A percentile compares a stretch with the other conserved stretches of the same genome.
Evolutionary conservation across 1,139 yeast species (phyloP).

Genomic region (Diutina mesorugosa): DNA sequence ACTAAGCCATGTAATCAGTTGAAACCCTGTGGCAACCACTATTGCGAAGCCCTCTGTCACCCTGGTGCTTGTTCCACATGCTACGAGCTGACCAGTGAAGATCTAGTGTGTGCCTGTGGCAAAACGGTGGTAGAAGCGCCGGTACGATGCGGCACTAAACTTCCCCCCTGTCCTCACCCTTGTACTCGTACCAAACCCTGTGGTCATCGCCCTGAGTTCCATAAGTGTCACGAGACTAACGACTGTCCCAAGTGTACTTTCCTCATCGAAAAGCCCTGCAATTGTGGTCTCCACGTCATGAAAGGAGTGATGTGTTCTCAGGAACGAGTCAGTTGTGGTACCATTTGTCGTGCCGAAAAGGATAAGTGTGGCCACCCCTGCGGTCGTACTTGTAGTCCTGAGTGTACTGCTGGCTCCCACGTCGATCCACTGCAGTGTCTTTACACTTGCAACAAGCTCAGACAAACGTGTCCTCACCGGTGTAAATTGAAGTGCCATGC

Average conservation of each 20-base stretch:
- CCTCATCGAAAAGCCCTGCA: slow-evolving; percentile 49
- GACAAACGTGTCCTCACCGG: slow-evolving; percentile 48
- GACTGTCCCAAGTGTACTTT: slow-evolving; percentile 72
- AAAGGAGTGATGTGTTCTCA: slow-evolving; percentile 66
- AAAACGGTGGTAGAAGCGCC: slow-evolving; percentile 73
- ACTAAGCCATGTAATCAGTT: slow-evolving; percentile 53
- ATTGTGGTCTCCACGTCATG: slow-evolving; percentile 53
- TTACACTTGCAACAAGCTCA: slow-evolving; percentile 38
- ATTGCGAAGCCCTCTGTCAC: slow-evolving; percentile 69
- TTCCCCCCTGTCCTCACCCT: slow-evolving; percentile 49
- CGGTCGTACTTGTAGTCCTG: slow-evolving; percentile 37
- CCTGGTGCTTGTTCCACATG: slow-evolving; percentile 79
- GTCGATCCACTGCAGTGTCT: slow-evolving; percentile 32
- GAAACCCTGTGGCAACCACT: slow-evolving; percentile 61
- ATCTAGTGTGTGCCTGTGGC: slow-evolving; percentile 77
- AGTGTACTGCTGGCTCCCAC: slow-evolving; percentile 24
- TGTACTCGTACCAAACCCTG: slow-evolving; percentile 53
- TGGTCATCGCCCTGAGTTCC: slow-evolving; percentile 68
- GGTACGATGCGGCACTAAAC: slow-evolving; percentile 74
- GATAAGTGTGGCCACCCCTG: slow-evolving; percentile 67
- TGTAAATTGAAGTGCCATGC: slow-evolving; percentile 59
- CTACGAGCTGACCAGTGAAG: slow-evolving; percentile 71
- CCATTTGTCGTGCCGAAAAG: slow-evolving; percentile 36
- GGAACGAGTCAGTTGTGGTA: slow-evolving; percentile 59
- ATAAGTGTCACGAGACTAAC: slow-evolving; percentile 60